phyloP scores from a whole-genome alignment of 352 stramenopile genomes.

The Globisporangium viniferum region DNA sequence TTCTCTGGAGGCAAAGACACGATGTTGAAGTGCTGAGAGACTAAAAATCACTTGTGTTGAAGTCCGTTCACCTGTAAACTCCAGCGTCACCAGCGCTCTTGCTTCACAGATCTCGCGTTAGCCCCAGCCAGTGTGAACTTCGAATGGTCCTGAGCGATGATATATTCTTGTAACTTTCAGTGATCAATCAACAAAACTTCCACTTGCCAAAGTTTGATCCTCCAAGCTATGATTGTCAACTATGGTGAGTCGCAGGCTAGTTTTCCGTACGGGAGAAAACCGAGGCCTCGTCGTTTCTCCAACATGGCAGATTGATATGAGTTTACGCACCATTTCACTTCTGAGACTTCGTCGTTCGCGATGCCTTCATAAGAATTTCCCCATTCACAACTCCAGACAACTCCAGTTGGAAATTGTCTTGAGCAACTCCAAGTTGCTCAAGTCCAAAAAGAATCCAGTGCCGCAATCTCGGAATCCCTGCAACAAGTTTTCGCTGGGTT shows the following conservation, averaged over 20 bases:
- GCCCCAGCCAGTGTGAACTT: not conserved
- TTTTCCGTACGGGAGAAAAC: no score
- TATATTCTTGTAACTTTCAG: not conserved
- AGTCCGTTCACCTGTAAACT: not conserved
- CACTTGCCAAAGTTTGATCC: no score
- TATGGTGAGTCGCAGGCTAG: no score
- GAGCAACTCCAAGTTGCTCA: not conserved
- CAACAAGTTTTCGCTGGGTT: not conserved
- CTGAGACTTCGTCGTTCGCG: no score
- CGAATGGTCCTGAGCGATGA: not conserved
- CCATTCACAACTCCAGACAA: not conserved
- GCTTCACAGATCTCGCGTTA: not conserved
- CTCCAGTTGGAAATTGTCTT: not conserved
- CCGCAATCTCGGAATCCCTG: not conserved
- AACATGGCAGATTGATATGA: not conserved
- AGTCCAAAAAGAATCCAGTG: not conserved
- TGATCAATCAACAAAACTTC: no score
- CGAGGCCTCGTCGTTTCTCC: not conserved
- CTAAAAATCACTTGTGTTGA: not conserved
- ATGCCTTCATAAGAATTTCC: no score
- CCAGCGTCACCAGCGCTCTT: not conserved
- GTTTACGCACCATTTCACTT: no score
- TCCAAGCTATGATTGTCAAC: no score
- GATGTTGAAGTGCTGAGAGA: not conserved
- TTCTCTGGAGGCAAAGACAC: not conserved